These are phyloP conservation scores for Vachellia collinsii DNA, from an alignment of 306 rosid species.

Conservation along the genomic window DNA sequence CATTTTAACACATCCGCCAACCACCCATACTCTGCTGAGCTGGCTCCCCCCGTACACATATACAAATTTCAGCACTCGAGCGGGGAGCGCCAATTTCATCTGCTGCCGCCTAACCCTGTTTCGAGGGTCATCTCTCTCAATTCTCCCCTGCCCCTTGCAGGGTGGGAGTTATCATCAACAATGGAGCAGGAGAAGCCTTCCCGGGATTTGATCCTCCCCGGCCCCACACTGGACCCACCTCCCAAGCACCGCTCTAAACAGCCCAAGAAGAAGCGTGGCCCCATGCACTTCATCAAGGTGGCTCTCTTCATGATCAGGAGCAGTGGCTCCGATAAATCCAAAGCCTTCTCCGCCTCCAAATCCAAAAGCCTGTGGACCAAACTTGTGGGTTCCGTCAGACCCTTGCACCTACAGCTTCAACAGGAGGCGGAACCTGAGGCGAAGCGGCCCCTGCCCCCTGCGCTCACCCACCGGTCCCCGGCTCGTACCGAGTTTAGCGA, in stretches of 20 bases:
- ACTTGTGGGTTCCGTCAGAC: slow-evolving; percentile 61
- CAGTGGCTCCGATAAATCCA: slow-evolving; percentile 50
- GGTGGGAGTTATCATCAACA: not conserved
- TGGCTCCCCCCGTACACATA: slow-evolving; percentile 24
- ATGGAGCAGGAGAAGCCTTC: not conserved
- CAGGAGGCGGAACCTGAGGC: not conserved
- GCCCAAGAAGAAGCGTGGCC: slow-evolving; percentile 36
- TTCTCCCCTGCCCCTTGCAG: not conserved
- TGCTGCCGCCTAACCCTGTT: not conserved
- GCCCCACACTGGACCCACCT: not conserved
- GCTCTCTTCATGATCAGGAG: slow-evolving; percentile 52
- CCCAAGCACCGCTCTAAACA: not conserved
- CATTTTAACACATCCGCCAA: not conserved
- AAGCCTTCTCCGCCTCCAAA: not conserved
- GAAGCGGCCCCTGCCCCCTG: not conserved
- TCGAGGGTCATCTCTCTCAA: not conserved
- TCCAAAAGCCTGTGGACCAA: slow-evolving; percentile 49
- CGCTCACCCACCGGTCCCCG: not conserved
- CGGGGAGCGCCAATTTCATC: not conserved
- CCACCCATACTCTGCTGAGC: not conserved
- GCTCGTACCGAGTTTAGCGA: not conserved
- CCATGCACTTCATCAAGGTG: slow-evolving; percentile 39
- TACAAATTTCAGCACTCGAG: not conserved
- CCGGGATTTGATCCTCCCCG: not conserved
- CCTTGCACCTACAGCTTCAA: slow-evolving; percentile 54